Conservation (phyloP, 1,284 basidiomycete species). For the Anthracocystis panici-leucophaei region DNA sequence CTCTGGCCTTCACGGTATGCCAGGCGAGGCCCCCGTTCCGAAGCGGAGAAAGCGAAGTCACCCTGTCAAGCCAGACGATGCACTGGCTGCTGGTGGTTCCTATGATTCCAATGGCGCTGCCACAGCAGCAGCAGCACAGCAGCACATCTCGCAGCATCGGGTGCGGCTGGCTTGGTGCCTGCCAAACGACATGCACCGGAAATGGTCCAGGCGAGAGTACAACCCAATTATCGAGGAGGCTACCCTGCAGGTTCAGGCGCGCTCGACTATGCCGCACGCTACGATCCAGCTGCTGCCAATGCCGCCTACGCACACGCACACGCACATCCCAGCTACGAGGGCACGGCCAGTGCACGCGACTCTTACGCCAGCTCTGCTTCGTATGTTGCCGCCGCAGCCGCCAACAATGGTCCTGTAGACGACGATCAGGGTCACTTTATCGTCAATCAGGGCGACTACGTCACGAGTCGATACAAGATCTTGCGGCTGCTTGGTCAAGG, state of each 20-base stretch:
- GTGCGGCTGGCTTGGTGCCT: conserved; percentile 20
- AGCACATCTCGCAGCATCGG: conserved; percentile 31
- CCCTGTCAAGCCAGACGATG: conserved; percentile 34
- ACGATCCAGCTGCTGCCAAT: conserved; percentile 33
- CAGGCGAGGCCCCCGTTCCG: conserved; percentile 17
- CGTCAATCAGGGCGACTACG: conserved; percentile 66
- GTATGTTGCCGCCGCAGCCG: conserved; percentile 39
- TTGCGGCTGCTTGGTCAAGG: conserved; percentile 92
- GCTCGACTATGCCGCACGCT: conserved; percentile 46
- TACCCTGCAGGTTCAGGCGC: conserved; percentile 46
- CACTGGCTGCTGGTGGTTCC: conserved; percentile 6
- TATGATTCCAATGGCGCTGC: conserved; percentile 28
- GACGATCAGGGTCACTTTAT: conserved; percentile 72
- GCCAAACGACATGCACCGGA: conserved; percentile 41
- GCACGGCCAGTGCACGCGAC: conserved; percentile 45
- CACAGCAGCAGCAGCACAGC: conserved; percentile 6
- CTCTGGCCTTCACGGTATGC: conserved; percentile 6
- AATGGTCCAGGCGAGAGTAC: conserved; percentile 27
- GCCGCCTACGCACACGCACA: conserved; percentile 33
- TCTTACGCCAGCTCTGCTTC: conserved; percentile 51
- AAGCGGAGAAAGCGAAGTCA: conserved; percentile 52
- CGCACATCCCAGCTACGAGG: conserved; percentile 40
- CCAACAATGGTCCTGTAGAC: conserved; percentile 58
- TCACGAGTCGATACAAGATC: conserved; percentile 74
- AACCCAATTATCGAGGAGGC: conserved; percentile 52